A percentile compares a stretch with the other conserved stretches of the same genome.
phyloP scores from a whole-genome alignment of 495 filamentous ascomycete genomes.

The Talaromyces borbonicus region DNA sequence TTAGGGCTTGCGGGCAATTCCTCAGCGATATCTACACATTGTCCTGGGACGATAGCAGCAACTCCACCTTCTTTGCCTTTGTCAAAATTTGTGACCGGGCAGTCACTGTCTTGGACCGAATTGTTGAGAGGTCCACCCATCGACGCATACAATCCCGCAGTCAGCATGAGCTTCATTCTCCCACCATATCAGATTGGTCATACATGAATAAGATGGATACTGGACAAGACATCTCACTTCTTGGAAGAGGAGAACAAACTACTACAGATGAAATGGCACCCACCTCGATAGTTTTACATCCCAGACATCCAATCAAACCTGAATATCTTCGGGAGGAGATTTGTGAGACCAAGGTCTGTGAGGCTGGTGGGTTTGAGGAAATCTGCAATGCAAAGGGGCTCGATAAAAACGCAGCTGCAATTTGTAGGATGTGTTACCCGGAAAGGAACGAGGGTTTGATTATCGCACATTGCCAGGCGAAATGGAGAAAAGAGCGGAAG shows the following conservation, averaged over 20 bases:
- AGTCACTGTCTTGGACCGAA: background rate
- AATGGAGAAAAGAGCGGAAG: conserved; percentile 5
- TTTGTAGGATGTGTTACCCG: conserved; percentile 9
- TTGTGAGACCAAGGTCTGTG: conserved; percentile 4
- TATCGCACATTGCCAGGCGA: conserved; percentile 6
- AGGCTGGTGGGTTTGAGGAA: background rate
- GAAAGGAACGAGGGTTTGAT: conserved; percentile 3
- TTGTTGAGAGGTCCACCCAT: background rate
- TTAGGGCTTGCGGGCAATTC: background rate
- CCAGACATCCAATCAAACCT: background rate
- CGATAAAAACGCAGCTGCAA: background rate
- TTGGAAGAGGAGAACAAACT: no score
- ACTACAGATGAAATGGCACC: no score
- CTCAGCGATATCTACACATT: background rate
- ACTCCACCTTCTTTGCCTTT: background rate
- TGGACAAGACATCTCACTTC: background rate
- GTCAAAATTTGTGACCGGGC: conserved; percentile 1
- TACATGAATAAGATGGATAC: background rate
- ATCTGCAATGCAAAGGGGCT: background rate
- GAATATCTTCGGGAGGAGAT: background rate
- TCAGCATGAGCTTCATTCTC: background rate
- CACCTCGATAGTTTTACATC: background rate
- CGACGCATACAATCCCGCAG: background rate
- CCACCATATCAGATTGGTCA: background rate
- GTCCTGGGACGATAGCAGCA: background rate